Percentiles rank a stretch among this genome's conserved stretches.
Conservation (phyloP, 495 filamentous ascomycete species). For the Glonium stellatum region DNA sequence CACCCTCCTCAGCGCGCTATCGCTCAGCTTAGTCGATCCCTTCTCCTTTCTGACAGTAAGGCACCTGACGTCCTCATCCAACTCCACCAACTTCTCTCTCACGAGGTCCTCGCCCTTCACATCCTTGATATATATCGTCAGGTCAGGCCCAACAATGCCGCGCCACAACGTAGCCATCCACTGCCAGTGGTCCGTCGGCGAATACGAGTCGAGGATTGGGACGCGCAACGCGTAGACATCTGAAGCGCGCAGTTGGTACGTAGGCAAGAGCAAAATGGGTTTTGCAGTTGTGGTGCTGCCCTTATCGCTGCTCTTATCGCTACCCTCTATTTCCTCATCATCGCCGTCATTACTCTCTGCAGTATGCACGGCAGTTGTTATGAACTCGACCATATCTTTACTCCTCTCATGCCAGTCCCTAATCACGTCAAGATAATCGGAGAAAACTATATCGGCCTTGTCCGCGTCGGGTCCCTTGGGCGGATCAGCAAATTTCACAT, state of each 20-base stretch:
- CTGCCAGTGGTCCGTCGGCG: conserved; percentile 88
- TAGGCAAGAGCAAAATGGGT: conserved; percentile 68
- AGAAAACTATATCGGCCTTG: conserved; percentile 33
- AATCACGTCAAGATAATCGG: conserved; percentile 64
- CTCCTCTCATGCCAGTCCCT: conserved; percentile 64
- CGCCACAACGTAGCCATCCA: conserved; percentile 97
- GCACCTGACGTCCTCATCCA: conserved; percentile 47
- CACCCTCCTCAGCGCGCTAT: conserved; percentile 61
- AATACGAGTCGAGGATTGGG: conserved; percentile 70
- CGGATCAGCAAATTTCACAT: conserved; percentile 46
- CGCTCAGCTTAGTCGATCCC: conserved; percentile 43
- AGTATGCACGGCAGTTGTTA: conserved; percentile 39
- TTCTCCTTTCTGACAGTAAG: conserved; percentile 51
- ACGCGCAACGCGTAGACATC: conserved; percentile 66
- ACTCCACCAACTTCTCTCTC: conserved; percentile 48
- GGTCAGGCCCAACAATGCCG: conserved; percentile 74
- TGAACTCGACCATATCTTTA: conserved; percentile 56
- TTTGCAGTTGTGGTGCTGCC: conserved; percentile 7
- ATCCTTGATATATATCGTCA: conserved; percentile 64
- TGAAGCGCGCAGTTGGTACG: conserved; percentile 68
- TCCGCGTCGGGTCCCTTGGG: conserved; percentile 40
- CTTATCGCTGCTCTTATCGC: neutral
- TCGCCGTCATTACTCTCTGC: neutral
- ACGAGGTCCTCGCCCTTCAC: conserved; percentile 24
- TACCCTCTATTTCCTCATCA: conserved; percentile 1